Conservation (phyloP, 1,139 yeast genomes). For the Pichia kudriavzevii region DNA sequence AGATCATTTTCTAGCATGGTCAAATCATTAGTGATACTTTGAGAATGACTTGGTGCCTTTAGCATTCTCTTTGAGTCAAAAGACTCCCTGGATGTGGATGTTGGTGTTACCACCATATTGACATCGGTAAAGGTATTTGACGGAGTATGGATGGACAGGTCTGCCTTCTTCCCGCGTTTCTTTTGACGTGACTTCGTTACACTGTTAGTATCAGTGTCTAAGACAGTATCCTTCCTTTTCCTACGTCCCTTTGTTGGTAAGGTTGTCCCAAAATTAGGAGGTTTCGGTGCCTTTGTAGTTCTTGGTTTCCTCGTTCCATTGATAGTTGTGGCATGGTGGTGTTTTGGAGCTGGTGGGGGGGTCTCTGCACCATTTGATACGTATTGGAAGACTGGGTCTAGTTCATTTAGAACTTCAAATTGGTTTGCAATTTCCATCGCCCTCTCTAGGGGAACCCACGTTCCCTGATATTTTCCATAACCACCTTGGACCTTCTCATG, state of each 20-base stretch:
- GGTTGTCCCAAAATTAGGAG: too few species aligned
- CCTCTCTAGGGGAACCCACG: slow-evolving; percentile 82
- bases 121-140: too few species aligned
- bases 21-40: neutral
- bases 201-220: too few species aligned
- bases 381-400: slow-evolving; percentile 65
- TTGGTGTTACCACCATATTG: too few species aligned
- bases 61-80: slow-evolving; percentile 20
- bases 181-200: too few species aligned
- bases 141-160: too few species aligned
- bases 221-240: too few species aligned
- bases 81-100: too few species aligned
- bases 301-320: slow-evolving; percentile 21
- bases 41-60: slow-evolving; percentile 18
- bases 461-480: slow-evolving; percentile 94
- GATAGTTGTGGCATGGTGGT: slow-evolving; percentile 62
- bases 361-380: slow-evolving; percentile 49
- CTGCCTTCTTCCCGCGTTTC: too few species aligned
- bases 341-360: slow-evolving; percentile 79
- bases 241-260: too few species aligned
- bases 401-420: slow-evolving; percentile 60
- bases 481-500: slow-evolving; percentile 98
- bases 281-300: slow-evolving; percentile 1
- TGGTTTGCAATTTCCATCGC: slow-evolving; percentile 53
- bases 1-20: slow-evolving; percentile 3